phyloP scores from a whole-genome alignment of 345 rosid genomes.

The Rhodomyrtus tomentosa region DNA sequence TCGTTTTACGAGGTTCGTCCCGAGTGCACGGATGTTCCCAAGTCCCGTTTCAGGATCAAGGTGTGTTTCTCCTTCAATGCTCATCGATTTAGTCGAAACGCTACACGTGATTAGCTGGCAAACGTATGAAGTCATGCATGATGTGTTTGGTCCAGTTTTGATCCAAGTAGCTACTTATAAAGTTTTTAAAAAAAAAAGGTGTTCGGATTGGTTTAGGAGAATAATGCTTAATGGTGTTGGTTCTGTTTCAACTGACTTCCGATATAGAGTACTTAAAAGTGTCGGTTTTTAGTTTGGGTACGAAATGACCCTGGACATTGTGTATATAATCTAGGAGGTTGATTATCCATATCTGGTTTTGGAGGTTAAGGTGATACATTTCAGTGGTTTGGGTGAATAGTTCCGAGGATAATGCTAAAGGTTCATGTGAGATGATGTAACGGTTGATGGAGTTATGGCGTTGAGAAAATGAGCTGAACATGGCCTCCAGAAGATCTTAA shows the following conservation, averaged over 20 bases:
- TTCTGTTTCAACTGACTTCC: neutral
- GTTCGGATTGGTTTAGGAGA: neutral
- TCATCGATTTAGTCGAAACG: neutral
- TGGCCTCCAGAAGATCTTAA: neutral
- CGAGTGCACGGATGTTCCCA: conserved; percentile 89
- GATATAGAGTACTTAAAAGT: neutral
- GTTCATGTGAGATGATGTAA: neutral
- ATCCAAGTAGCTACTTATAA: neutral
- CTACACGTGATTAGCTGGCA: neutral
- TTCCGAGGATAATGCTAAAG: neutral
- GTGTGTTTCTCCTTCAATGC: conserved; percentile 14
- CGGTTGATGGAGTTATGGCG: neutral
- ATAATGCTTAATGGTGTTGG: neutral
- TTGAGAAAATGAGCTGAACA: neutral
- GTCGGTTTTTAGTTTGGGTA: neutral
- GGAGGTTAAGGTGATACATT: neutral
- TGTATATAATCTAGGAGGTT: neutral
- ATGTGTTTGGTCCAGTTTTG: neutral
- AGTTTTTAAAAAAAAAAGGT: neutral
- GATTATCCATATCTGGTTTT: neutral
- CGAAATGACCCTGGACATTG: neutral
- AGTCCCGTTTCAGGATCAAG: conserved; percentile 83
- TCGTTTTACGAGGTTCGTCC: conserved; percentile 87
- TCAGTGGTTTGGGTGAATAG: neutral
- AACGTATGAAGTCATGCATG: neutral